phyloP scores from a whole-genome alignment of 1,139 yeast species.

The Maudiozyma humilis region DNA sequence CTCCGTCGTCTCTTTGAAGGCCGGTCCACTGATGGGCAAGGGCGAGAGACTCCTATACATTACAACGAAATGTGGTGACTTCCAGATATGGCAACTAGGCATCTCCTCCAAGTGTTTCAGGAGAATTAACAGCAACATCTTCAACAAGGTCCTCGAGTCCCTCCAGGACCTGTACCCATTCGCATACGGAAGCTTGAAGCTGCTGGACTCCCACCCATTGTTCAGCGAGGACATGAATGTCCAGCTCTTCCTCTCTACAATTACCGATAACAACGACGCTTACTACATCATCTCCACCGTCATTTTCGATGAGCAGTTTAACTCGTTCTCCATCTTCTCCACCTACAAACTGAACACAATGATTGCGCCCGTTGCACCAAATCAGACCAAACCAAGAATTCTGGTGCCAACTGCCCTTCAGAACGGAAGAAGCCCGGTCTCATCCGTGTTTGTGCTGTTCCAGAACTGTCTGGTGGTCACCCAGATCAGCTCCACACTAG shows the following conservation, averaged over 20 bases:
- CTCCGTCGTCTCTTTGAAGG: conserved; percentile 54
- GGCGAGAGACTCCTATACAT: conserved; percentile 42
- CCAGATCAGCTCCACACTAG: conserved; percentile 48
- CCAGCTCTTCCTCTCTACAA: conserved; percentile 45
- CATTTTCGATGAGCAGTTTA: conserved; percentile 38
- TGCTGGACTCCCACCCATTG: conserved; percentile 46
- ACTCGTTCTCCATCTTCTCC: conserved; percentile 51
- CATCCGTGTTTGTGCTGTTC: conserved; percentile 56
- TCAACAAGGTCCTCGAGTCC: conserved; percentile 33
- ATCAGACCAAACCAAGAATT: conserved; percentile 38
- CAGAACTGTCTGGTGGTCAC: conserved; percentile 57
- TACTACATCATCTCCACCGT: conserved; percentile 49
- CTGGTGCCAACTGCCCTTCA: conserved; percentile 42
- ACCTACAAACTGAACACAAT: conserved; percentile 48
- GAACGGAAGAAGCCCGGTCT: conserved; percentile 35
- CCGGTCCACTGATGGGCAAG: conserved; percentile 47
- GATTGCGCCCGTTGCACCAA: conserved; percentile 26
- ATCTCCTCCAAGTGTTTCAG: conserved; percentile 37
- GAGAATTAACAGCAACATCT: conserved; percentile 33
- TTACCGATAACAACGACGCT: conserved; percentile 25
- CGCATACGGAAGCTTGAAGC: conserved; percentile 35
- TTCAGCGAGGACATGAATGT: conserved; percentile 32
- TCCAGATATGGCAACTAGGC: conserved; percentile 42
- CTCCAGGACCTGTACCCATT: conserved; percentile 38
- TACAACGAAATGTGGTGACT: conserved; percentile 37